Evolutionary conservation across 331 rosid species (phyloP), one percentile per base, ranked within the genome.

Genomic region (Acacia pycnantha): DNA sequence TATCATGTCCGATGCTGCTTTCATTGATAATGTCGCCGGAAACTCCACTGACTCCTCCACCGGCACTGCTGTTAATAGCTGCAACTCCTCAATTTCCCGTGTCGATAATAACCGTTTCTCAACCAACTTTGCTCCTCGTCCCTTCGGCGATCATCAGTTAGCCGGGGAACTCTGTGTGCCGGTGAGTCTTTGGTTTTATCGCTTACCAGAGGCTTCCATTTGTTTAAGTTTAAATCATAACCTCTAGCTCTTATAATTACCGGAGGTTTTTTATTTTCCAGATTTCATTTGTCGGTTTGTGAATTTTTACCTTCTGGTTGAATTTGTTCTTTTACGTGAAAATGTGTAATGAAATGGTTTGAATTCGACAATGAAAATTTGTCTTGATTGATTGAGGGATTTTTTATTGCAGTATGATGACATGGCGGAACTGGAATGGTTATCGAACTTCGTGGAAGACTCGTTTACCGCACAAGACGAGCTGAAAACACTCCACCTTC

Each of bases 391-490:
- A 8, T 68, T 70, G 51, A 33, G 27, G 19, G 22, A 6, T 53
- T 50, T 50, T 0, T 86, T 14, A 22, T 79, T 26, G 73, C 97
- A 96, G 99, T 86, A 87, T 19, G 99, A 92, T 16, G 97, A 95
- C n/a, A 81, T 95, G 90, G 98, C 94, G 29, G 99, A 96, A 82
- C 88, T 96, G 58, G 98, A 96, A 85, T 96, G 99, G 99, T 90
- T 96, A 18, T 96, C 99, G 81, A 96, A 91, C 81, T 90, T 96
- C 70, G 97, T 90, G 81, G 99, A 96, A 56, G 99, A 94, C 88
- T 94, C 99, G 1, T 94, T 91, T 88, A 87, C 98, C 16, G 86
- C 87, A 18, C 97, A 90, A 26, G 94, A 90, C 16, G 98, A 94
- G 83, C 83, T 92, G 29, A 91, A 92, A n/a, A 77, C 94, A 13